Conservation (phyloP, 306 rosid genomes). For the Lathyrus aphaca region DNA sequence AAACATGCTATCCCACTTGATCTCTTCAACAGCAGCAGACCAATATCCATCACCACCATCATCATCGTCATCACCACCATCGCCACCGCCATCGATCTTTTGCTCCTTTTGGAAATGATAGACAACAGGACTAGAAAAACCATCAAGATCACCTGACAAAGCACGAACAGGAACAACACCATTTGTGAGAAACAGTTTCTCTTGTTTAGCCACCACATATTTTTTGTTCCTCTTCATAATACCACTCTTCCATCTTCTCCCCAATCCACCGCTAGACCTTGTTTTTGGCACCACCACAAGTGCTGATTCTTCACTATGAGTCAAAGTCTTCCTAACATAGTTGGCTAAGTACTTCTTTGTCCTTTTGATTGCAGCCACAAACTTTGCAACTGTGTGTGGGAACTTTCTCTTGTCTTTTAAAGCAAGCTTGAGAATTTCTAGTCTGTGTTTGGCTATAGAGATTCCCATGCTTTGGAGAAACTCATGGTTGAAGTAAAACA, state of each 20-base stretch:
- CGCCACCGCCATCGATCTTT: conserved; percentile 38
- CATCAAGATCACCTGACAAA: conserved; percentile 40
- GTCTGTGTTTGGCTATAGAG: conserved; percentile 89
- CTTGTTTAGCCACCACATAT: conserved; percentile 51
- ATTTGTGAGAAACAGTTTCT: conserved; percentile 60
- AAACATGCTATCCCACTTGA: conserved; percentile 95
- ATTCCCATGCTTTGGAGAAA: conserved; percentile 96
- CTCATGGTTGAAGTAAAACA: conserved; percentile 82
- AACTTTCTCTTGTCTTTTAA: conserved; percentile 47
- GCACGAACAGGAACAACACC: conserved; percentile 42
- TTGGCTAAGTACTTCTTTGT: conserved; percentile 57
- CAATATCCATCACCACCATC: conserved; percentile 66
- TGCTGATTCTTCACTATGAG: conserved; percentile 50
- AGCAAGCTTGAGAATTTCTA: conserved; percentile 81
- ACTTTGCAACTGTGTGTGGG: conserved; percentile 49
- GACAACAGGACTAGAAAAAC: conserved; percentile 59
- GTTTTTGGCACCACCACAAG: conserved; percentile 67
- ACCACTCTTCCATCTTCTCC: conserved; percentile 49
- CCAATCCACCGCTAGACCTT: conserved; percentile 46
- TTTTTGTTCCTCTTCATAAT: conserved; percentile 65
- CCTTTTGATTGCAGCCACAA: conserved; percentile 66
- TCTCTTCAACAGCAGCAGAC: conserved; percentile 76
- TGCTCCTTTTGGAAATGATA: conserved; percentile 53
- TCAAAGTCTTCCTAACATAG: conserved; percentile 44
- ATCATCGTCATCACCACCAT: no score